phyloP scores from a whole-genome alignment of 306 rosid genomes.

The Quillaja saponaria region DNA sequence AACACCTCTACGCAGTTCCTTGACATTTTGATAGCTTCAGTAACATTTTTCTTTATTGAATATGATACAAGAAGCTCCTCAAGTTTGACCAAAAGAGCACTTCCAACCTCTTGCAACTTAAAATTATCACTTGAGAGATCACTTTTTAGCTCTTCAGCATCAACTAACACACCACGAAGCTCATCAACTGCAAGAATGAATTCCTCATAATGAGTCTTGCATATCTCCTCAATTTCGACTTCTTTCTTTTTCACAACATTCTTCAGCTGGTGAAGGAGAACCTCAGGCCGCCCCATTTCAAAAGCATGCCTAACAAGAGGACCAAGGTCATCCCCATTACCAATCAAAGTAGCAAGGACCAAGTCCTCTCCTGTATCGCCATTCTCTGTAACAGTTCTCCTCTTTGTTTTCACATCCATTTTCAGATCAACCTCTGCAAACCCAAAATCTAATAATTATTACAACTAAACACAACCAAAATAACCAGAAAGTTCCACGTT shows the following conservation, averaged over 20 bases:
- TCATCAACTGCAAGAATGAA: conserved; percentile 96
- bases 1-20: conserved; percentile 67
- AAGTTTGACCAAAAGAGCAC: conserved; percentile 64
- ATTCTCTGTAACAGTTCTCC: conserved; percentile 54
- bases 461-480: neutral
- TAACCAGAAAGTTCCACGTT: neutral
- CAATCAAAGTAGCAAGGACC: conserved; percentile 77
- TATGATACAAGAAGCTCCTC: conserved; percentile 91
- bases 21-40: conserved; percentile 79
- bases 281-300: conserved; percentile 81
- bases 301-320: conserved; percentile 92
- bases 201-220: conserved; percentile 97
- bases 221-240: conserved; percentile 90
- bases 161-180: conserved; percentile 88
- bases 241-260: conserved; percentile 79
- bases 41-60: conserved; percentile 74
- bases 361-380: conserved; percentile 84
- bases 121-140: conserved; percentile 88
- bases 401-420: conserved; percentile 62
- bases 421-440: conserved; percentile 29
- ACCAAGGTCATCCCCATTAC: conserved; percentile 83
- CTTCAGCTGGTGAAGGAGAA: conserved; percentile 80
- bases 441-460: conserved; percentile 24
- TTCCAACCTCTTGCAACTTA: conserved; percentile 90
- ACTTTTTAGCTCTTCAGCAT: conserved; percentile 91